These are phyloP conservation scores for Calonectria pseudoturangicola DNA, from an alignment of 2,329 filamentous ascomycete genomes.

Conservation along the genomic window DNA sequence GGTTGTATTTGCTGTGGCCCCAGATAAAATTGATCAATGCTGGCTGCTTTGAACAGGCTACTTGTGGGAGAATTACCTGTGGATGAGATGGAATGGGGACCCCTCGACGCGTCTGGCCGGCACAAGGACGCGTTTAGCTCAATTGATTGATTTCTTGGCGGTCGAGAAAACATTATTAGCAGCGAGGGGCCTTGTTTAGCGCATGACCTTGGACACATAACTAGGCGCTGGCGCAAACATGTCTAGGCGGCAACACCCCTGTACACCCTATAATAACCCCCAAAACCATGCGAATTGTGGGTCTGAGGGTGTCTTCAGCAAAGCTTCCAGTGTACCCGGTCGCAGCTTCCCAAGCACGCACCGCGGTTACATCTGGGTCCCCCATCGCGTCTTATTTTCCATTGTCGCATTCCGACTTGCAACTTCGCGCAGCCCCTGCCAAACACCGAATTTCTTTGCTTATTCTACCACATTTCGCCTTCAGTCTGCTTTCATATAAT, in stretches of 20 bases:
- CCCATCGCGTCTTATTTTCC: slow-evolving; percentile 47
- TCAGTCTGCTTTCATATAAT: not conserved
- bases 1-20: slow-evolving; percentile 3
- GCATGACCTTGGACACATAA: not conserved
- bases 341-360: slow-evolving; percentile 45
- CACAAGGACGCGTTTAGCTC: slow-evolving; percentile 36
- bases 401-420: slow-evolving; percentile 37
- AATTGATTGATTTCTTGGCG: slow-evolving; percentile 32
- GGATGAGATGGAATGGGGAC: not conserved
- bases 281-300: slow-evolving; percentile 16
- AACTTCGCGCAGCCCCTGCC: slow-evolving; percentile 17
- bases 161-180: slow-evolving; percentile 9
- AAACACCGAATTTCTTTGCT: slow-evolving; percentile 11
- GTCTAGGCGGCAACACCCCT: slow-evolving; percentile 5
- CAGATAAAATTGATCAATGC: no score
- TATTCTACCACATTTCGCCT: not conserved
- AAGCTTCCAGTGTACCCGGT: slow-evolving; percentile 16
- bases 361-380: slow-evolving; percentile 45
- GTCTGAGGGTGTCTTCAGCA: slow-evolving; percentile 1
- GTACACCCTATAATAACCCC: not conserved
- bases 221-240: slow-evolving; percentile 10
- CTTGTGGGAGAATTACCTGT: slow-evolving; percentile 14
- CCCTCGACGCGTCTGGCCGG: slow-evolving; percentile 38
- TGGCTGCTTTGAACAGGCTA: no score
- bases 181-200: slow-evolving; percentile 3